Evolutionary conservation across 2,329 filamentous ascomycete species (phyloP).

Genomic region (Fusarium subglutinans): DNA sequence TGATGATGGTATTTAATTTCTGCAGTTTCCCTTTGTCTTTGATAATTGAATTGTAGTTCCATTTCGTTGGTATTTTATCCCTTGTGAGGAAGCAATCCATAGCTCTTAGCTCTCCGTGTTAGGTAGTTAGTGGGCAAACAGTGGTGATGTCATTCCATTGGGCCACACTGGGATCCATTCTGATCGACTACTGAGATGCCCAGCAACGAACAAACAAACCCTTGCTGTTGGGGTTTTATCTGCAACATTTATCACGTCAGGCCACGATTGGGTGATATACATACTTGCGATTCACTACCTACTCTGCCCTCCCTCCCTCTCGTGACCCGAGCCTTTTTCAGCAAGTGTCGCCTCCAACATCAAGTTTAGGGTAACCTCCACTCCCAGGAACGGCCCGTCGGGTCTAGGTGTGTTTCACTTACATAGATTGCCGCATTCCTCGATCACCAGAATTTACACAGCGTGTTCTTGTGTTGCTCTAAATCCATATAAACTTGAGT

Average conservation of each 20-base stretch:
- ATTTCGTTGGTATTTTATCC: slow-evolving; percentile 22
- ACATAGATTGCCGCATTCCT: slow-evolving; percentile 29
- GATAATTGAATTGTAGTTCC: neutral
- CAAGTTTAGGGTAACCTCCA: slow-evolving; percentile 24
- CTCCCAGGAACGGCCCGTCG: slow-evolving; percentile 7
- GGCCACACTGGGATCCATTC: neutral
- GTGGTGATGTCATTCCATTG: slow-evolving; percentile 36
- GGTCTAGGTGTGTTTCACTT: slow-evolving; percentile 25
- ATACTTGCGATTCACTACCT: neutral
- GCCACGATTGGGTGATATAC: neutral
- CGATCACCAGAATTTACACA: neutral
- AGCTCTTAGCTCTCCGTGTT: neutral
- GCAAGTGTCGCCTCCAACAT: neutral
- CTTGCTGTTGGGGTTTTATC: slow-evolving; percentile 1
- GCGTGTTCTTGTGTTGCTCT: neutral
- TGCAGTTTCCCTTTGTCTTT: slow-evolving; percentile 5
- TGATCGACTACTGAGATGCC: slow-evolving; percentile 8
- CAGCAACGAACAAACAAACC: slow-evolving; percentile 9
- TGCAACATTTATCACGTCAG: slow-evolving; percentile 4
- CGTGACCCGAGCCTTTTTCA: neutral
- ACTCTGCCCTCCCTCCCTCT: neutral
- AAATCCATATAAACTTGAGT: neutral
- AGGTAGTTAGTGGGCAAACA: neutral
- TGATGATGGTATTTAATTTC: neutral
- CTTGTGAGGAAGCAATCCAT: neutral